Base-by-base conservation (phyloP, 345 rosid genomes). In the Aquilaria yunnanensis region DNA sequence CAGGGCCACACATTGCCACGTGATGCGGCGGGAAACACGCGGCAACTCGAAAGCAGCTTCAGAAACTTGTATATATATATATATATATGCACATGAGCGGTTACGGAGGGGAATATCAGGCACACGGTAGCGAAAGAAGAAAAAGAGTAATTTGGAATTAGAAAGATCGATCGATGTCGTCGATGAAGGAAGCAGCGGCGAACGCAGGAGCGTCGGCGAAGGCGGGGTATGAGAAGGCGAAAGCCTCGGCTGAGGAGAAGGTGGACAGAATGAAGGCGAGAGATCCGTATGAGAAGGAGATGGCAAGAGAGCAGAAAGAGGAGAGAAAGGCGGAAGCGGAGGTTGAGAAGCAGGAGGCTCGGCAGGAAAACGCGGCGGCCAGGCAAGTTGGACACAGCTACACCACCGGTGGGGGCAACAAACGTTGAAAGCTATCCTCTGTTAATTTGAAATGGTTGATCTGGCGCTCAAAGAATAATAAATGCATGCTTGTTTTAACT, bases 171-270 rank as follows among this genome's bases (percentile, higher is more conserved):
- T 37, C 43, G 43, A 86, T 83, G 83, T 77, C 82, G 70, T 45
- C 87, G 1, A 41, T 67, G 61, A 93, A 79, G 72, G 92, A 88
- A 78, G 64, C 87, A 6, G 94, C 79, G 11, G 65, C 87, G 45
- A 87, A 89, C 73, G 14, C 74, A 4, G 85, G 83, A 7, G 98
- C 98, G 77, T 86, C 97, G 11, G 89, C 97, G 31, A 79, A 71
- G 76, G 75, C 96, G 62, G 96, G 88, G 62, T 70, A 76, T 85
- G 97, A 90, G 72, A 93, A 90, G 74, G 72, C 89, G 74, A 83
- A 81, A 69, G 96, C 97, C 37, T 41, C 77, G 50, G 53, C 76
- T 41, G 79, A 79, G 63, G 96, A 90, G 66, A 84, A 86, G 92
- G 97, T 66, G 56, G 94, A 87, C 60, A 79, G 64, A 61, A 61